Evolutionary conservation across 768 basidiomycete genomes (phyloP), one percentile per base, ranked within the genome.

Genomic region (Lactifluus piperatus): DNA sequence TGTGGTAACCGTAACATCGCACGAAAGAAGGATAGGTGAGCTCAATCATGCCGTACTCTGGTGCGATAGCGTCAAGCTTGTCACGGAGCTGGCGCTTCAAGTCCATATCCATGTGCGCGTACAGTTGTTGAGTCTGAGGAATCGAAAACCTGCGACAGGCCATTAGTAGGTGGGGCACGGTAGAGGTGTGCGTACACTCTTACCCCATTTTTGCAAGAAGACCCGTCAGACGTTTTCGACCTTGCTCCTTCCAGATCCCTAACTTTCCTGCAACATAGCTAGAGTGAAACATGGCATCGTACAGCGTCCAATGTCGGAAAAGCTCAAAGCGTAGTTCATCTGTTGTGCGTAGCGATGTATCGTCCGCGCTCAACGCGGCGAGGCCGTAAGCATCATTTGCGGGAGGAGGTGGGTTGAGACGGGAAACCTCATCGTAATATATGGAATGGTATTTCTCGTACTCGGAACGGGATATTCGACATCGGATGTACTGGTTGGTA

Each of bases 141-240:
- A 97, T 82, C 2, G 95, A 97, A 71, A 97, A 95, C 2, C 95
- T 97, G 64, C 22, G 27, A 4, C 2, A 46, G 5, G 16, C 34
- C 32, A 36, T 60, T 36, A 62, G 56, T 41, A 48, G 24, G 36
- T 39, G 24, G 27, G 43, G 26, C 22, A 1, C 27, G 7, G 52
- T 39, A 32, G 22, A 37, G 47, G 51, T 32, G 32, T 29, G 44
- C 24, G 43, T 43, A 20, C 20, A 18, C 14, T 73, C 79, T 62
- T 70, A 97, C 94, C 97, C 97, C 92, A 99, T 99, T 77, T 98
- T 98, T 16, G 97, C 97, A 24, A 99, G 75, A 51, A 99, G 75
- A 8, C 95, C 97, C 1, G 87, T 91, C 56, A 99, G 73, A 63
- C 85, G 81, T 70, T 93, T 94, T 61, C 89, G 79, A 22, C 97